Evolutionary conservation across 176 grass and related monocot species (phyloP).

Genomic region (Carex pumila): DNA sequence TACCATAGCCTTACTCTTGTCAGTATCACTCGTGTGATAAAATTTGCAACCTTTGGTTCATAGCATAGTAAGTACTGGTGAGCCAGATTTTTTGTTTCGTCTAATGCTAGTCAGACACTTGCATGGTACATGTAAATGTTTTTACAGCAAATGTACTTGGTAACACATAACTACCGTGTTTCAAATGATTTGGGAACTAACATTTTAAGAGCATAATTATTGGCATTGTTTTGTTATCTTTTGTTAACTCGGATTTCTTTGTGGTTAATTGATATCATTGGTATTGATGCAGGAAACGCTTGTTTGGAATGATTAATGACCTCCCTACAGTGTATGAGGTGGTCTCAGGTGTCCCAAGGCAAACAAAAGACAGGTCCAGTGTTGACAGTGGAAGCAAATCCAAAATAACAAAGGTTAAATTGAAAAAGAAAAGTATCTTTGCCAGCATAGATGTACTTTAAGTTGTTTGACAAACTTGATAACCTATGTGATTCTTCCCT

Average conservation of each 20-base stretch:
- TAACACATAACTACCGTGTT: not conserved
- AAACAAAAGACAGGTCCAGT: slow-evolving; percentile 52
- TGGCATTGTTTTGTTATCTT: not conserved
- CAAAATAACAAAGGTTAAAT: slow-evolving; percentile 61
- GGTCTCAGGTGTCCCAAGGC: slow-evolving; percentile 32
- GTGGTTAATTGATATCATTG: not conserved
- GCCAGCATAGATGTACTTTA: not conserved
- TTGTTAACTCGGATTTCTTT: not conserved
- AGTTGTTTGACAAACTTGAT: not conserved
- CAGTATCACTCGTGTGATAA: not conserved
- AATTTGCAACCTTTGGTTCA: not conserved
- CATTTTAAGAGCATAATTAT: not conserved
- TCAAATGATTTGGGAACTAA: not conserved
- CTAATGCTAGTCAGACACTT: not conserved
- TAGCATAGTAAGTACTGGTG: not conserved
- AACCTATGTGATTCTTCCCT: not conserved
- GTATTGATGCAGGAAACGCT: slow-evolving; percentile 56
- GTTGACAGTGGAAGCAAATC: slow-evolving; percentile 68
- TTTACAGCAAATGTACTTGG: not conserved
- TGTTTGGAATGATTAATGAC: slow-evolving; percentile 94
- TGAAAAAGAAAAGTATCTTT: not conserved
- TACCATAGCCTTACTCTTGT: too few relatives aligned
- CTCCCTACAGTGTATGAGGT: slow-evolving; percentile 86
- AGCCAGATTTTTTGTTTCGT: not conserved
- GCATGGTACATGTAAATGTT: not conserved